Base-by-base conservation (phyloP, 495 filamentous ascomycete species). In the Bacidia gigantensis region DNA sequence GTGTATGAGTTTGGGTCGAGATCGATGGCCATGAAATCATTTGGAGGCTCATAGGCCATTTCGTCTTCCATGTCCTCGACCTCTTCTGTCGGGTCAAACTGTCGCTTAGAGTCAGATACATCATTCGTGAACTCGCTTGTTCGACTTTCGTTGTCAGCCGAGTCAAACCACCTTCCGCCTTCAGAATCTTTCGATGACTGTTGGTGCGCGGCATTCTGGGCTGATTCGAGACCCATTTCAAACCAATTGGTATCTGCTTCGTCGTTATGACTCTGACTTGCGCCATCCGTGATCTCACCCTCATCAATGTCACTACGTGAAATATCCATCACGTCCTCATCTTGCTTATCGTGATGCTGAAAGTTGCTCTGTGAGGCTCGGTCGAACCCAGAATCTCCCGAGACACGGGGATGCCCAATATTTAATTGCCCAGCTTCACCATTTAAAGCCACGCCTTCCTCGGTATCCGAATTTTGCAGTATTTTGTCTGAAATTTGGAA, bases 291-390 rank as follows among this genome's bases (percentile, higher is more conserved):
- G 21, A 39, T 42, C 40, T 56, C 56, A 46, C 50, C 56, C 18
- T 56, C 58, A 24, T 61, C 59, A 29, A 50, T 46, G 44, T 56
- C 51, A 32, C 59, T 61, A 18, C 53, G 48, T 22, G 56, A 58
- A 26, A 56, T 61, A 29, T 61, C 59, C 59, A 61, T 61, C 40
- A 53, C 38, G 20, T 58, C 59, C 38, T 56, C 56, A 21, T 50
- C 56, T 39, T 50, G 42, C n/a, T 58, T 56, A 11, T 40, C 56
- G 42, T 50, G 26, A 20, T 40, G 49, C 26, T 49, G 17, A 2
- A 38, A n/a, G 14, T 29, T 35, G 18, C 18, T 46, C 11, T 39
- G 29, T 35, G 29, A 35, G 29, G 29, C 5, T 7, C 14, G 5
- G 5, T 35, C 29, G 14, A 5, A 35, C 14, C 29, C 29, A 14